Base-by-base conservation (phyloP, 2,329 filamentous ascomycete genomes). In the Esteya vermicola region DNA sequence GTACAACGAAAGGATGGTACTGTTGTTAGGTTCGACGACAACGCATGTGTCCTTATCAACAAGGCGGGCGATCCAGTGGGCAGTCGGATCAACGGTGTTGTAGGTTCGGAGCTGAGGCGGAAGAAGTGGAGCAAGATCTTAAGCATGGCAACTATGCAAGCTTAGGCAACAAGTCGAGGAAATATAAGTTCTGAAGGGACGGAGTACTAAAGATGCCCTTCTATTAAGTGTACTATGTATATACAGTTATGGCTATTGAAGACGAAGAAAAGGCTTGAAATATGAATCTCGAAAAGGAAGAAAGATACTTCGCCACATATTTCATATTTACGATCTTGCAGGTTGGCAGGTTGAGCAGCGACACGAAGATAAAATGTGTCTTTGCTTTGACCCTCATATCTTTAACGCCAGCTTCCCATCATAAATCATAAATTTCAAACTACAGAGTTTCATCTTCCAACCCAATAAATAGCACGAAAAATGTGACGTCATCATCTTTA, bases 71-170 rank as follows among this genome's bases (percentile, higher is more conserved):
- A 98, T 58, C 91, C 91, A 20, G 85, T 98, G 51, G 91, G 91
- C 39, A 86, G 83, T 14, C 80, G 91, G 57, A 75, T 95, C 67
- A 93, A 85, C 61, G 85, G 88, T 49, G 76, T 96, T 33, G 91
- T 98, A 33, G 91, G 86, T 43, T 72, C 78, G 23, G 91, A 98
- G 67, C 63, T 98, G 59, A 78, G 84, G 57, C 76, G 84, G 57
- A 91, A 84, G 70, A 81, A 93, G 65, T 98, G 91, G 91, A 93
- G 86, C 53, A 98, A 96, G 75, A 96, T 98, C 53, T 63, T 98
- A 57, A 93, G 85, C 51, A 75, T 98, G 71, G 91, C 91, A 40
- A 89, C 91, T 19, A 70, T 72, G 63, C 68, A 75, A 52, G 71
- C 65, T 28, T 75, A 34, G 32, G n/a, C n/a, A n/a, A n/a, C n/a